Evolutionary conservation across 768 basidiomycete species (phyloP), one percentile per base, ranked within the genome.

Genomic region (Auriculariales sp.): DNA sequence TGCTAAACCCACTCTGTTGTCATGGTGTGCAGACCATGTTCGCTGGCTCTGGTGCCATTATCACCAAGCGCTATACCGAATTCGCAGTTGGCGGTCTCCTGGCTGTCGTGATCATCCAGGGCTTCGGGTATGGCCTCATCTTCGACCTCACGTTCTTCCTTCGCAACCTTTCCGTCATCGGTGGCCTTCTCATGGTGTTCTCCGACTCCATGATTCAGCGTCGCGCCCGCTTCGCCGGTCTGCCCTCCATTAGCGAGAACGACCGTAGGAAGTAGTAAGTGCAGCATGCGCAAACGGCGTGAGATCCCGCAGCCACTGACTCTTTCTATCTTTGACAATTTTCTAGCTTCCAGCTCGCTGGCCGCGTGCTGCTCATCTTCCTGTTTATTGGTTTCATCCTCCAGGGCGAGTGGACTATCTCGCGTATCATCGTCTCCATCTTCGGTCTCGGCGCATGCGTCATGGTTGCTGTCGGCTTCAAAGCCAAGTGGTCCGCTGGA

Each of bases 111-210:
- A 67, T 98, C 58, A 79, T 92, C 39, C 95, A 99, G 68, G 94
- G 94, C 39, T 86, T 99, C 57, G 95, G 95, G 57, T 99, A 99
- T 61, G 95, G 95, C 29, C 86, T 99, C 64, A 94, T 99, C 61
- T 99, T 99, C 66, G 95, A 98, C 74, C 75, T 98, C 64, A 98
- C 88, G 70, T 99, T 99, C 77, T 99, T 99, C 90, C 83, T 98
- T 39, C 92, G 95, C 64, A 99, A 98, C 68, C 75, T 99, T 50
- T 87, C 83, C 54, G 95, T 99, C 62, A 91, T 98, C 54, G 95
- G 95, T 49, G 95, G 95, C 49, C 79, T 99, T 42, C 82, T 99
- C 68, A 99, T 99, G 95, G 93, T 98, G 24, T 92, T 99, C 67
- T 91, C 85, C 55, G 95, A 99, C 64, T 87, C 90, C 1, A 84